phyloP scores from a whole-genome alignment of 1,139 yeast species.

The Protomyces inundatus region DNA sequence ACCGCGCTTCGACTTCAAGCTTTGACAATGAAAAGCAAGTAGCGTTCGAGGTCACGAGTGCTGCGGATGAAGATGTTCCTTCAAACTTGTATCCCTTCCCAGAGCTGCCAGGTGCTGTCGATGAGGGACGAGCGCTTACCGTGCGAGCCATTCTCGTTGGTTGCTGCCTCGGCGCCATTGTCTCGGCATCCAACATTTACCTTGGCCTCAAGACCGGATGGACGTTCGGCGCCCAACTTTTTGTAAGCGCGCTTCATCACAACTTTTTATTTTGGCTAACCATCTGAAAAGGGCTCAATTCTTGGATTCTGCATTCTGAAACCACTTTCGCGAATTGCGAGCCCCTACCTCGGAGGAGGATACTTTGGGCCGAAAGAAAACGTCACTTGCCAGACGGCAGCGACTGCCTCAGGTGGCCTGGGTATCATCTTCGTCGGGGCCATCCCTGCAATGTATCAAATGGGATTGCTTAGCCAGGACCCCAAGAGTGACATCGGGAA shows the following conservation, averaged over 20 bases:
- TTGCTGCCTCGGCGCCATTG: conserved; percentile 23
- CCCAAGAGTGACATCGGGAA: conserved; percentile 24
- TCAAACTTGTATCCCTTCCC: conserved; percentile 25
- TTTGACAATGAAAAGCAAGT: conserved; percentile 14
- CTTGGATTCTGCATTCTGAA: conserved; percentile 27
- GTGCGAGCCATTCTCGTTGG: conserved; percentile 25
- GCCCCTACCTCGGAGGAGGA: conserved; percentile 25
- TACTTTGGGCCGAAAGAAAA: conserved; percentile 28
- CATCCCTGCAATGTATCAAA: conserved; percentile 26
- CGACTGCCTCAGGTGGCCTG: conserved; percentile 26
- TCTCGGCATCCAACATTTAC: conserved; percentile 27
- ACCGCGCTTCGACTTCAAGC: background rate
- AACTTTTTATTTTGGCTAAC: no score
- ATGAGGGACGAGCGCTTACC: conserved; percentile 22
- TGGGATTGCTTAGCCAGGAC: conserved; percentile 10
- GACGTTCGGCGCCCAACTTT: conserved; percentile 26
- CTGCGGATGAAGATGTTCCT: conserved; percentile 3
- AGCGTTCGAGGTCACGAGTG: conserved; percentile 9
- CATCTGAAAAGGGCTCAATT: conserved; percentile 13
- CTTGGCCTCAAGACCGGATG: conserved; percentile 28
- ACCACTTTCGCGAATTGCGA: conserved; percentile 7
- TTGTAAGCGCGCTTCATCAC: background rate
- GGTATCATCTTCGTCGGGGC: conserved; percentile 26
- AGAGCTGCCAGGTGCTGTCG: conserved; percentile 17
- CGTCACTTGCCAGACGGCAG: conserved; percentile 24